Base-by-base conservation (phyloP, 2,329 filamentous ascomycete genomes). In the Cercospora canescens region DNA sequence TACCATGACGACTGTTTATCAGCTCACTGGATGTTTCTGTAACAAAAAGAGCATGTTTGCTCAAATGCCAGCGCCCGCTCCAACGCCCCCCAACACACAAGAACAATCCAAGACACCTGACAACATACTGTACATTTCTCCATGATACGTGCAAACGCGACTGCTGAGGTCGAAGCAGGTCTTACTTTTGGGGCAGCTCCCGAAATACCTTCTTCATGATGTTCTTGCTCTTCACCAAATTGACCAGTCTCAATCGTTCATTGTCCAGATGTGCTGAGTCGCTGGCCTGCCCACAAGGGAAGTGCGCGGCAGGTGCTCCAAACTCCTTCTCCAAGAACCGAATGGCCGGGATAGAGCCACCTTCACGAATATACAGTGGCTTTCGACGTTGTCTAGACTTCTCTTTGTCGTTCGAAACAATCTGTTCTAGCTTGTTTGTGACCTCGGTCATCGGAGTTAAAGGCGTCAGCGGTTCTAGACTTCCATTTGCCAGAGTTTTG, bases 321-420 rank as follows among this genome's bases (percentile, higher is more conserved):
- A 98, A 97, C 74, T 96, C 93, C 81, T 97, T 97, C 78, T 98
- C 94, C 39, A 98, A 77, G 76, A 98, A 98, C 6, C 95, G 84
- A 64, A 98, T 98, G 0, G 92, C 92, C 0, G 95, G 95, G 71
- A 99, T 99, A 0, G 91, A 96, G 5, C 95, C 95, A 12, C 95
- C 95, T 79, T 99, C 95, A 9, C 95, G 88, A 71, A 99, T 99
- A 77, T 96, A 98, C 3, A 99, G 83, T 0, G 94, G 94, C 72
- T 89, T 91, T 7, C 71, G 70, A 3, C 73, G 68, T 28, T 69
- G 66, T 12, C 62, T 67, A 1, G 56, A 39, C 18, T 39, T 74
- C 73, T 24, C 54, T 34, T 52, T 11, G 76, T 76, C 21, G 77
- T 64, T 78, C 75, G 63, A 80, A 16, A 79, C 76, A 8, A 82